Evolutionary conservation across 345 rosid species (phyloP).

Genomic region (Schrenkiella parvula): DNA sequence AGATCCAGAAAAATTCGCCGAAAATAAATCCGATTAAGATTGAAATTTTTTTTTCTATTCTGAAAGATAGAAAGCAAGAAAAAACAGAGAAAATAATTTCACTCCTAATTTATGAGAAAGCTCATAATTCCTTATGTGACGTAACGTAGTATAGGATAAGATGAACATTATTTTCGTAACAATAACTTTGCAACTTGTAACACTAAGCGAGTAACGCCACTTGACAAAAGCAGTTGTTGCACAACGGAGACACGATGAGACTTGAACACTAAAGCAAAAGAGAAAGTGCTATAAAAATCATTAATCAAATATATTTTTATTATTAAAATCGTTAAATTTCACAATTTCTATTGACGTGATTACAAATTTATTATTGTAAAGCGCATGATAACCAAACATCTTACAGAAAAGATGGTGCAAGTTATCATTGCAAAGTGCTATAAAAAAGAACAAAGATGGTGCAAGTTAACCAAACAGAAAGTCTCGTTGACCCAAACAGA

Average conservation of each 20-base stretch:
- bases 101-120: no score
- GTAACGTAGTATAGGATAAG: no score
- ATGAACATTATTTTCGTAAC: background rate
- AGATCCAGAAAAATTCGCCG: no score
- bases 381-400: no score
- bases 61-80: no score
- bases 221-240: background rate
- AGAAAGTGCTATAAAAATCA: no score
- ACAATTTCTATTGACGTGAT: background rate
- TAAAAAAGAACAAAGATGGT: background rate
- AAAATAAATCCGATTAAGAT: no score
- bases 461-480: background rate
- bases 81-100: no score
- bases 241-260: background rate
- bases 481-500: background rate
- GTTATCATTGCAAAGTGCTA: background rate
- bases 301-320: background rate
- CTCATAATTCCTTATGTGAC: no score
- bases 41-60: no score
- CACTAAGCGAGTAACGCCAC: background rate
- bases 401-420: no score
- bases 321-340: background rate
- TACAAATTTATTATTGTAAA: no score
- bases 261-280: background rate
- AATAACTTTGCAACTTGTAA: constrained; percentile 1